Evolutionary conservation across 768 basidiomycete species (phyloP), one percentile per base, ranked within the genome.

Genomic region (Tylopilus cervinicoccineus): DNA sequence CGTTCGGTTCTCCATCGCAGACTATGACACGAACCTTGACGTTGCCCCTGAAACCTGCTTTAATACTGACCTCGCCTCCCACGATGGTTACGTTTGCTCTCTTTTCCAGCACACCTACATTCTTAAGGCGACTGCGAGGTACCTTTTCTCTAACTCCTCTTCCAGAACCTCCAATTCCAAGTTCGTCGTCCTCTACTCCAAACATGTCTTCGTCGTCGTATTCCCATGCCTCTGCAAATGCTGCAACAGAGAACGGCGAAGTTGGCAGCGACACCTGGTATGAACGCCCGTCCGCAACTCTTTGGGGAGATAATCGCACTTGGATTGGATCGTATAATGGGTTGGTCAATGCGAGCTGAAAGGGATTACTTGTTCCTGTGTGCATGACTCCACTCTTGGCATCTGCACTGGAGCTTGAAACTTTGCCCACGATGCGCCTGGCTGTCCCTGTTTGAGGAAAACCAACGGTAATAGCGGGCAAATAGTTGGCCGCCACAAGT

Each of bases 211-310:
- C 93, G 49, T 95, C 93, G 45, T 96, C 95, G 53, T 93, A 96
- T 66, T 98, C 93, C 95, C 95, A 98, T 28, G 91, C 92, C 64
- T 98, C 96, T 16, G 92, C 92, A 61, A 88, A 94, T 3, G 95
- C 89, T 13, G 87, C 84, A 39, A 98, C 81, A 6, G 87, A 73
- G 63, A 99, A 95, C 9, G 83, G 70, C 0, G 79, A 72, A 11
- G 82, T 83, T 1, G 92, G 94, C 3, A 98, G 71, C 10, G 85
- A 83, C 6, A 95, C 75, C 1, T 83, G 86, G 61, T 89, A 95
- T 6, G 66, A 68, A 28, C 58, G 68, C 32, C 70, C 66, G 31
- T 74, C 73, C 26, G 71, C 66, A 27, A 72, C 64, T 22, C 86
- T 78, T 58, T 87, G 87, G 2, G 88, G 85, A 12, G 84, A 85